These are phyloP conservation scores for Quercus phellos DNA, from an alignment of 331 rosid genomes.

Conservation along the genomic window DNA sequence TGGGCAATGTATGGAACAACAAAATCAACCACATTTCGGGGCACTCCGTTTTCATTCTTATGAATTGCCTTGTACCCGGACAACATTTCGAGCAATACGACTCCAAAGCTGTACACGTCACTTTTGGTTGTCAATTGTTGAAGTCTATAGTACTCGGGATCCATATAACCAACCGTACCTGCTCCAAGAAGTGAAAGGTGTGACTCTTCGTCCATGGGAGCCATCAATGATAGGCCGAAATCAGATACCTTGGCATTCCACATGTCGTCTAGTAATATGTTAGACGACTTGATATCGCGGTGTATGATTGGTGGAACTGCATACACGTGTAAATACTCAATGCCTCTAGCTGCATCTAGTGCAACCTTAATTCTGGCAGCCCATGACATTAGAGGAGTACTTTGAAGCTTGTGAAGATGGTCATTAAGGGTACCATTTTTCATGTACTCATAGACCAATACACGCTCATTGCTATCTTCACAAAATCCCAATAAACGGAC, in stretches of 20 bases:
- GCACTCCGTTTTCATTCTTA: slow-evolving; percentile 55
- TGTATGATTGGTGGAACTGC: slow-evolving; percentile 73
- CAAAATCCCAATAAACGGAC: slow-evolving; percentile 63
- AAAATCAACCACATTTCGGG: slow-evolving; percentile 80
- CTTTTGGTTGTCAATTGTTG: slow-evolving; percentile 68
- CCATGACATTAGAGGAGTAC: slow-evolving; percentile 52
- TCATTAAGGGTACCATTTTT: slow-evolving; percentile 65
- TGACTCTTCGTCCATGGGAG: slow-evolving; percentile 54
- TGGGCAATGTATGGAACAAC: slow-evolving; percentile 53
- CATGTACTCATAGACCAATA: slow-evolving; percentile 74
- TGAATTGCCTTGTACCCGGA: slow-evolving; percentile 70
- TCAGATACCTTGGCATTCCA: slow-evolving; percentile 72
- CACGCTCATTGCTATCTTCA: slow-evolving; percentile 59
- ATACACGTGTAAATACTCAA: slow-evolving; percentile 64
- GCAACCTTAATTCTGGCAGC: slow-evolving; percentile 48
- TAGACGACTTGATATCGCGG: slow-evolving; percentile 78
- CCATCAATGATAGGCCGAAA: slow-evolving; percentile 76
- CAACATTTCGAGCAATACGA: slow-evolving; percentile 58
- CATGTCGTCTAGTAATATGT: slow-evolving; percentile 58
- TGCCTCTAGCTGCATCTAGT: slow-evolving; percentile 78
- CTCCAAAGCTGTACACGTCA: slow-evolving; percentile 89
- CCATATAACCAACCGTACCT: slow-evolving; percentile 90
- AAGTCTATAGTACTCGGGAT: slow-evolving; percentile 82
- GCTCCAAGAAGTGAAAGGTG: slow-evolving; percentile 66
- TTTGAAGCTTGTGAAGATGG: slow-evolving; percentile 56